Conservation (phyloP, 768 basidiomycete species). For the Pleurotus tuber-regium region DNA sequence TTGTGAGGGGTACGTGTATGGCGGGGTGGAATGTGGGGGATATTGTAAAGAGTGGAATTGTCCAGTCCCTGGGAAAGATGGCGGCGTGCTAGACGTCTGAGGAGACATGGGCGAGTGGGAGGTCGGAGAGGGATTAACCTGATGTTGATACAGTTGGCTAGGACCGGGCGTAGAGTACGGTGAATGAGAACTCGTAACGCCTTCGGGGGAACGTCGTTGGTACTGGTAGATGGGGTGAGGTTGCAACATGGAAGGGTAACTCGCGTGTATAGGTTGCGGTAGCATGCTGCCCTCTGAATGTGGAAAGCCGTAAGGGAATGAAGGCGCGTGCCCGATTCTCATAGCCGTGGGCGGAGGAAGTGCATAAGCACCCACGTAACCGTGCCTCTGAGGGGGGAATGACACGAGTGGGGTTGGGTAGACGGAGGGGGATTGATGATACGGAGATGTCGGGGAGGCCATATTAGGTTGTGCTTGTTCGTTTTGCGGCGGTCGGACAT, state of each 20-base stretch:
- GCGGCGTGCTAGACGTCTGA: constrained; percentile 21
- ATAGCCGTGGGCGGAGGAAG: constrained; percentile 40
- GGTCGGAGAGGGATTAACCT: constrained; percentile 21
- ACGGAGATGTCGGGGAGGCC: constrained; percentile 23
- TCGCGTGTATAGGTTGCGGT: constrained; percentile 38
- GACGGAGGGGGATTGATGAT: constrained; percentile 20
- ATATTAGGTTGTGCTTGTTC: constrained; percentile 25
- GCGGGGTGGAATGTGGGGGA: constrained; percentile 25
- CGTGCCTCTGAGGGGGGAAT: constrained; percentile 16
- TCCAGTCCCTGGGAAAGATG: constrained; percentile 23
- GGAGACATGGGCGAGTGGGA: constrained; percentile 22
- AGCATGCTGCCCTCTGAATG: constrained; percentile 32
- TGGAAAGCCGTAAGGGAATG: constrained; percentile 35
- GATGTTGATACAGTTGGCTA: constrained; percentile 27
- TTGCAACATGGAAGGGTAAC: constrained; percentile 40
- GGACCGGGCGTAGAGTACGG: constrained; percentile 22
- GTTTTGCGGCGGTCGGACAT: constrained; percentile 11
- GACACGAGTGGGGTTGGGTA: background rate
- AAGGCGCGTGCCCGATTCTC: constrained; percentile 32
- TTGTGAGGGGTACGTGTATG: constrained; percentile 36
- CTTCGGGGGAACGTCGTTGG: constrained; percentile 32
- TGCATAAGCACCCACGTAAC: constrained; percentile 45
- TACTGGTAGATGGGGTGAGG: constrained; percentile 38
- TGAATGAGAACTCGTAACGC: constrained; percentile 22
- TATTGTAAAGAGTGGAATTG: constrained; percentile 35